Base-by-base conservation (phyloP, 345 rosid genomes). In the Ailanthus altissimus region DNA sequence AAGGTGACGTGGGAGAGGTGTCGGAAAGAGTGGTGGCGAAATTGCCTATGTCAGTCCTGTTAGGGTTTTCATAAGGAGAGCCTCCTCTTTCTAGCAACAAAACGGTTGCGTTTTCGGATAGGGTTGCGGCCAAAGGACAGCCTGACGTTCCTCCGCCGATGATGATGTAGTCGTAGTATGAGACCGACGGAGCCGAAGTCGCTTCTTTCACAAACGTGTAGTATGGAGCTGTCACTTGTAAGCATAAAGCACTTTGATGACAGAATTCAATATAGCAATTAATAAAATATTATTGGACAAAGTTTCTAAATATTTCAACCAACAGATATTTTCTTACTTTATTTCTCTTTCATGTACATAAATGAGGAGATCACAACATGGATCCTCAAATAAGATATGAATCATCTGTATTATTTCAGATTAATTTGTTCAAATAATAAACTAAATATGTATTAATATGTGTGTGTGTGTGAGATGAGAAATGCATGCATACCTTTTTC, bases 61-160 rank as follows among this genome's bases (percentile, higher is more conserved):
- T 73, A 0, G 84, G 85, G 79, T 83, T 81, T 0, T 81, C 85
- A n/a, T 89, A 92, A 0, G 97, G 98, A 0, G 97, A 85, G 26
- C 93, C 92, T 1, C 97, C 98, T 65, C 94, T 86, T 81, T 94
- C 97, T 0, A 94, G 91, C 73, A 94, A 75, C 65, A 94, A 78
- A 78, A 94, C 95, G 49, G 70, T 81, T 0, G 94, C 93, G 28
- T 82, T 86, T 74, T 68, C 75, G 0, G 97, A 86, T 0, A 91
- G 87, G 10, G 98, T 92, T 20, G 97, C 97, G 1, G 97, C 98
- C 54, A 94, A 76, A 0, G 98, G 84, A 57, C 97, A 94, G 6
- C 97, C 98, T 0, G 94, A 77, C 28, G 98, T 92, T 67, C 98
- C 98, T 53, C 97, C 97, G 5, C 97, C 97, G 60, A 94, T 75